Percentiles rank a stretch among this genome's conserved stretches.
Conservation (phyloP, 192 early-diverging fungal genomes). For the Obelidium mucronatum region DNA sequence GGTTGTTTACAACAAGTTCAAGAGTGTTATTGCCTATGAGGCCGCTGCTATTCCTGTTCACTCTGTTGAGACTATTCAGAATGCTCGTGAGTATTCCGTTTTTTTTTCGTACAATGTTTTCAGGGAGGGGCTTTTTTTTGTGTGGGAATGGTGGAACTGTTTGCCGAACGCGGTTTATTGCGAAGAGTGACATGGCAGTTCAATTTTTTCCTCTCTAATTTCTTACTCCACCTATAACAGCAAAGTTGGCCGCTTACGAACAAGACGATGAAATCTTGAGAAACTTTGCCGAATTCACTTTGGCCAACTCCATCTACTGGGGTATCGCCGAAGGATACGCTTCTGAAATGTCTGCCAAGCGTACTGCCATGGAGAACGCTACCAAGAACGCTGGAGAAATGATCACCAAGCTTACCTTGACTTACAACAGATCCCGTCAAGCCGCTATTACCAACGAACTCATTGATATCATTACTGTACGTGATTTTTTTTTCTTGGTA, state of each 20-base stretch:
- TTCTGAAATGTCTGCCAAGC: constrained; percentile 94
- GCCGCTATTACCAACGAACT: constrained; percentile 99
- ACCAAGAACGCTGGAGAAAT: constrained; percentile 99
- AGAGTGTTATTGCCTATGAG: constrained; percentile 94
- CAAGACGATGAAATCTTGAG: constrained; percentile 76
- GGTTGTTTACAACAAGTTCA: constrained; percentile 95
- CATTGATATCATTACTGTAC: constrained; percentile 51
- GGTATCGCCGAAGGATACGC: constrained; percentile 96
- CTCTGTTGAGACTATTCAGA: constrained; percentile 73
- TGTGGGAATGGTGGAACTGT: no score
- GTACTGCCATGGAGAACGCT: constrained; percentile 99
- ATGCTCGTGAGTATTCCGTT: constrained; percentile 60
- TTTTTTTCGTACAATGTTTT: not conserved
- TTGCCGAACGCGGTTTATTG: not conserved
- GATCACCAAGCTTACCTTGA: constrained; percentile 94
- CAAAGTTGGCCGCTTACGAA: constrained; percentile 92
- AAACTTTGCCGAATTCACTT: constrained; percentile 91
- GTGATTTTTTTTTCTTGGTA: not conserved
- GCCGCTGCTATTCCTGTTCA: constrained; percentile 69
- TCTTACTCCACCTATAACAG: constrained; percentile 32
- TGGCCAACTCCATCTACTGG: constrained; percentile 95
- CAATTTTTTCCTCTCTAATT: constrained; percentile 8
- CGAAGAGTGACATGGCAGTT: no score
- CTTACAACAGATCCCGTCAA: constrained; percentile 97
- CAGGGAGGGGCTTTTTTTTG: not conserved